phyloP scores from a whole-genome alignment of 176 grass and related monocot genomes.

The Eragrostis nindensis region DNA sequence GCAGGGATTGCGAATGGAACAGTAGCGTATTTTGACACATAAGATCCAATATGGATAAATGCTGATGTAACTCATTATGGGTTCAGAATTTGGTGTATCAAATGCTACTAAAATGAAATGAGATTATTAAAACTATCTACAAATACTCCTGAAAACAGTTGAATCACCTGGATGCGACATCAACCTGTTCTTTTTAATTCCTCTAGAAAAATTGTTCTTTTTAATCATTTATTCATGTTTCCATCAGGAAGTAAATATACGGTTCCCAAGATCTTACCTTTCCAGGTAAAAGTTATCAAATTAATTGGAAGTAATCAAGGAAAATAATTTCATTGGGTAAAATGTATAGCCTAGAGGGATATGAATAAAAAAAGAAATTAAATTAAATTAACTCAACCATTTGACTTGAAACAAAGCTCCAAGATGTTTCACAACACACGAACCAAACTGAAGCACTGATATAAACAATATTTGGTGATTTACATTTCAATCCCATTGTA shows the following conservation, averaged over 20 bases:
- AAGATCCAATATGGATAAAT: neutral
- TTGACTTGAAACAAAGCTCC: neutral
- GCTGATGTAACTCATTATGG: neutral
- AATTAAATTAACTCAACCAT: neutral
- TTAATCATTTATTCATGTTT: neutral
- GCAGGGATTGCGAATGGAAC: neutral
- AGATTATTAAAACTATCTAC: neutral
- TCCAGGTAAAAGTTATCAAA: neutral
- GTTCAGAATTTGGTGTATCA: neutral
- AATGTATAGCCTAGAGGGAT: conserved; percentile 5
- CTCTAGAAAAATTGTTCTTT: too few species aligned
- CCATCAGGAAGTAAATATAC: neutral
- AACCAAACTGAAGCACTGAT: neutral
- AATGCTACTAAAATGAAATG: conserved; percentile 1
- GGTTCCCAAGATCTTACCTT: neutral
- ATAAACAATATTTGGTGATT: conserved; percentile 1
- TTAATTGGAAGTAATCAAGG: conserved; percentile 13
- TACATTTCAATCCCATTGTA: conserved; percentile 16
- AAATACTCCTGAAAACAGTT: conserved; percentile 1
- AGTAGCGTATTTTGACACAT: neutral
- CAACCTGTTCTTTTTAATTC: neutral
- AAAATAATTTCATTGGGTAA: neutral
- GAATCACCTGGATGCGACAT: neutral
- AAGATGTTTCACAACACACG: conserved; percentile 2
- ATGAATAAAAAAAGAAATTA: neutral